Evolutionary conservation across 257 asterid genomes (phyloP), one percentile per base, ranked within the genome.

Genomic region (Nicotiana paniculata): DNA sequence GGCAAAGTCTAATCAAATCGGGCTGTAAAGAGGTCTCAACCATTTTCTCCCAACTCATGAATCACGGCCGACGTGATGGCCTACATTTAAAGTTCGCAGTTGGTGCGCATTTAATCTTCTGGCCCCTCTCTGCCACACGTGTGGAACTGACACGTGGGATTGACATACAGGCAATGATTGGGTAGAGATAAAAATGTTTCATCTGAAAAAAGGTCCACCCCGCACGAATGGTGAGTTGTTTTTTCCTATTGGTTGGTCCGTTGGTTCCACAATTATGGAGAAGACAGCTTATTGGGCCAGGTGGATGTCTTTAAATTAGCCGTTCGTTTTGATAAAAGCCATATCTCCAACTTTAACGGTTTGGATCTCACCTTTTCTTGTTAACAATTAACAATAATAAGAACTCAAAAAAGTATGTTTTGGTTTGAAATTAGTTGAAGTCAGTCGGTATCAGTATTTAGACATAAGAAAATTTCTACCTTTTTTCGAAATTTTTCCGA

Each of bases 151-250:
- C 85, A 86, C 90, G 86, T 28, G 86, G 78, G 63, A 55, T 33
- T 68, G 54, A 83, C 75, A 82, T 78, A 85, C 81, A 43, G 58
- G 90, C 82, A 89, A 91, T 93, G 91, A 91, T 93, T 91, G 90
- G 87, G 87, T 64, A 17, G 12, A 21, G 62, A 74, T 89, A 63
- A 85, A 85, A 81, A 63, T 32, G 70, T 53, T 21, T 37, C 21
- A 63, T 30, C 69, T 81, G 26, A 80, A 55, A 82, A 65, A 84
- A 75, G 88, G 87, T 51, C 90, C 92, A 90, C 43, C 84, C 97
- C 97, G 93, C 97, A 93, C 97, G 97, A 90, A 91, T 88, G 97
- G 87, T 68, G 88, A 15, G 68, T 64, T 48, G 63, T 62, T 70
- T 53, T 74, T 76, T 84, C 87, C 12, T 58, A 85, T 85, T 79